Conservation (phyloP, 2,329 filamentous ascomycete genomes). For the Pseudogymnoascus sp. region DNA sequence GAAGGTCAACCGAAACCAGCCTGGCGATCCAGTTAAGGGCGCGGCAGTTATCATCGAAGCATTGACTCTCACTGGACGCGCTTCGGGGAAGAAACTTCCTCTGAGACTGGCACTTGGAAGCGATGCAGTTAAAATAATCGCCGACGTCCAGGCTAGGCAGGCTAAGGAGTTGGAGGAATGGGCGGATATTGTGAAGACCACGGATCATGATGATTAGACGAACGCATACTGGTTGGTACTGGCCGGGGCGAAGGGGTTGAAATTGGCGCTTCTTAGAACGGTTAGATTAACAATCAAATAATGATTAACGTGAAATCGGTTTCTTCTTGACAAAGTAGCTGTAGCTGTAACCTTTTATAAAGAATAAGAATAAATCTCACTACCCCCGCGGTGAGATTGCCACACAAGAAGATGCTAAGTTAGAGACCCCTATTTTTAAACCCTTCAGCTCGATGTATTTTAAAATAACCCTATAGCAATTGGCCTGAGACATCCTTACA, state of each 20-base stretch:
- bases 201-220: constrained; percentile 15
- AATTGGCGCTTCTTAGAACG: neutral
- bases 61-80: constrained; percentile 27
- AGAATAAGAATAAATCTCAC: neutral
- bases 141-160: constrained; percentile 21
- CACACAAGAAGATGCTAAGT: no score
- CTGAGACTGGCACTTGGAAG: constrained; percentile 31
- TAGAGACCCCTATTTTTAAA: no score
- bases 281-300: neutral
- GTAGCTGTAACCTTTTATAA: no score
- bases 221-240: neutral
- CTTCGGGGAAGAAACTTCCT: constrained; percentile 26
- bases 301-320: neutral
- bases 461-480: no score
- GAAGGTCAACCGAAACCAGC: constrained; percentile 30
- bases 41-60: constrained; percentile 34
- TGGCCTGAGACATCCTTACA: no score
- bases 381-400: neutral
- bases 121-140: constrained; percentile 29
- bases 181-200: constrained; percentile 18
- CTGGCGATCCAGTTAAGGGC: constrained; percentile 33
- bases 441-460: no score
- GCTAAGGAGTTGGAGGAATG: constrained; percentile 17
- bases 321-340: neutral
- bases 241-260: neutral